Conservation (phyloP, 352 stramenopile species). For the Globisporangium nagaii region DNA sequence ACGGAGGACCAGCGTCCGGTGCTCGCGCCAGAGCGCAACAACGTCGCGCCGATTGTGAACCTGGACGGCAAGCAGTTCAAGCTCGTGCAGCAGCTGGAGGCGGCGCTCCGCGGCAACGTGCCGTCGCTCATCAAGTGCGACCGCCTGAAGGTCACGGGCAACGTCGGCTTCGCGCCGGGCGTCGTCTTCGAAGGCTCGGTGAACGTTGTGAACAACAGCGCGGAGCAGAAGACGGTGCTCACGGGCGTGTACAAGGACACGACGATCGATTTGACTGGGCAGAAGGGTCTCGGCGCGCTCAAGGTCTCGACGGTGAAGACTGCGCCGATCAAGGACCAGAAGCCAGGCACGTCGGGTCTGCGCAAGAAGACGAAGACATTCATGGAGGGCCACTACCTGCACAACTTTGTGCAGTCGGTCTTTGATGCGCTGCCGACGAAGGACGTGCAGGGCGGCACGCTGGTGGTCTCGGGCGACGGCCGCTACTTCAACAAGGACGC, state of each 20-base stretch:
- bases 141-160: conserved; percentile 93
- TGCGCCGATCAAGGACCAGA: conserved; percentile 92
- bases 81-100: conserved; percentile 96
- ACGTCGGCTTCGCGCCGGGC: conserved; percentile 90
- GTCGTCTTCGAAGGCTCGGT: conserved; percentile 92
- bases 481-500: conserved; percentile 91
- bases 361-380: conserved; percentile 99
- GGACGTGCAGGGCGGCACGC: conserved; percentile 92
- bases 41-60: conserved; percentile 91
- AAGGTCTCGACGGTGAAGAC: conserved; percentile 85
- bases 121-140: conserved; percentile 95
- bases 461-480: conserved; percentile 96
- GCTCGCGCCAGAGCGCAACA: conserved; percentile 92
- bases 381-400: conserved; percentile 97
- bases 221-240: conserved; percentile 95
- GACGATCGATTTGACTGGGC: conserved; percentile 92
- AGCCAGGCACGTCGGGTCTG: conserved; percentile 96
- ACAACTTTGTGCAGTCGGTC: conserved; percentile 97
- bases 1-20: conserved; percentile 94
- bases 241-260: conserved; percentile 92
- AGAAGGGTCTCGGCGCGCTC: conserved; percentile 90
- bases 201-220: conserved; percentile 93
- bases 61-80: conserved; percentile 99
- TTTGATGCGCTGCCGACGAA: conserved; percentile 95
- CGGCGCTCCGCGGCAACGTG: conserved; percentile 88